phyloP scores from a whole-genome alignment of 1,284 basidiomycete genomes.

The Ustilago curta region DNA sequence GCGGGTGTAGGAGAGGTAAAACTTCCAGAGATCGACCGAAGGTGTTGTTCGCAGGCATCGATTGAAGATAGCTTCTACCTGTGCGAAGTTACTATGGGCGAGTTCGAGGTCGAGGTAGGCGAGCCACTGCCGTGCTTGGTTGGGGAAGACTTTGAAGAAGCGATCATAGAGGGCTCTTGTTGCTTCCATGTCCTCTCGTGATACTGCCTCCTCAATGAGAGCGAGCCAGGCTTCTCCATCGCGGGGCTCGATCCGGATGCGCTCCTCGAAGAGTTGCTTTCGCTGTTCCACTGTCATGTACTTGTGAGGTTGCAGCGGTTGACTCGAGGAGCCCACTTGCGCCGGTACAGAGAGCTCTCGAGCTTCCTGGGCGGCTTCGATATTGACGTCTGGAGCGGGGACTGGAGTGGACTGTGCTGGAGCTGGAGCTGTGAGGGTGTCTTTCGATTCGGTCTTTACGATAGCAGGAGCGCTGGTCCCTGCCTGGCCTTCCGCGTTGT shows the following conservation, averaged over 20 bases:
- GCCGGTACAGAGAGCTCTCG: background rate
- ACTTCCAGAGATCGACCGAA: slow-evolving; percentile 86
- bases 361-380: background rate
- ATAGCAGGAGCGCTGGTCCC: background rate
- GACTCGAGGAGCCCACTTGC: slow-evolving; percentile 7
- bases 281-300: slow-evolving; percentile 44
- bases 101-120: slow-evolving; percentile 82
- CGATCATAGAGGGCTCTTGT: slow-evolving; percentile 80
- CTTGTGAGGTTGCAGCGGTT: slow-evolving; percentile 32
- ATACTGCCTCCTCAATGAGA: slow-evolving; percentile 77
- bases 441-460: slow-evolving; percentile 17
- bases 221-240: slow-evolving; percentile 79
- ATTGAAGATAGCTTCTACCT: slow-evolving; percentile 75
- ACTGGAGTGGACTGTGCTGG: background rate
- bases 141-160: slow-evolving; percentile 80
- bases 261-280: slow-evolving; percentile 47
- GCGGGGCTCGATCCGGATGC: slow-evolving; percentile 73
- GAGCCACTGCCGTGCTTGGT: slow-evolving; percentile 72
- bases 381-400: background rate
- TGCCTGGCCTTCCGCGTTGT: slow-evolving; percentile 1
- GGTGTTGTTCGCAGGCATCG: slow-evolving; percentile 83
- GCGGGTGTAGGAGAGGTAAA: slow-evolving; percentile 70
- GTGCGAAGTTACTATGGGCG: slow-evolving; percentile 76
- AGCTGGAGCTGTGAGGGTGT: background rate
- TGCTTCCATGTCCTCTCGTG: slow-evolving; percentile 77